Conservation (phyloP, 2,329 filamentous ascomycete genomes). For the Ampelomyces quisqualis region DNA sequence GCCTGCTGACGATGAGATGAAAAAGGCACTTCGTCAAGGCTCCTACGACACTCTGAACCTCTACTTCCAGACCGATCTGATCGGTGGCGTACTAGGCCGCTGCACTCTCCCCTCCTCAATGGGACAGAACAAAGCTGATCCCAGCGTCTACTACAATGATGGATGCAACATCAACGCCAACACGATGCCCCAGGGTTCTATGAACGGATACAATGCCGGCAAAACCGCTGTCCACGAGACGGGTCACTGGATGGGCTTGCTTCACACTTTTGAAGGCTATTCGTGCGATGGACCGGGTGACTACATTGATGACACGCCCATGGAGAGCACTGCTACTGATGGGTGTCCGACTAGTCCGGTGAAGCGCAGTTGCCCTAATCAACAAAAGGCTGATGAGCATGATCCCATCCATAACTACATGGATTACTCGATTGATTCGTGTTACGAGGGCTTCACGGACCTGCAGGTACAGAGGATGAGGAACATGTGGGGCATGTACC, state of each 20-base stretch:
- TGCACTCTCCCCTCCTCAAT: conserved; percentile 53
- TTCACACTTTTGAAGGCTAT: conserved; percentile 52
- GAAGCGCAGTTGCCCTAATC: conserved; percentile 55
- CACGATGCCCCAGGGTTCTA: conserved; percentile 56
- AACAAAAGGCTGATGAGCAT: conserved; percentile 34
- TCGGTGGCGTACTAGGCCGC: conserved; percentile 53
- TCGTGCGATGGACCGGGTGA: conserved; percentile 49
- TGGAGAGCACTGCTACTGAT: conserved; percentile 50
- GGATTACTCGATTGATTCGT: conserved; percentile 60
- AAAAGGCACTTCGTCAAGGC: conserved; percentile 55
- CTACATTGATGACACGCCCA: conserved; percentile 48
- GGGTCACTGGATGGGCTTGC: conserved; percentile 51
- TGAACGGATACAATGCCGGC: conserved; percentile 53
- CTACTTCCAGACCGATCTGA: conserved; percentile 60
- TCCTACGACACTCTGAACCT: conserved; percentile 58
- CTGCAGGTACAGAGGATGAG: conserved; percentile 55
- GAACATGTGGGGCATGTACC: conserved; percentile 53
- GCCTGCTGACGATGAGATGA: conserved; percentile 55
- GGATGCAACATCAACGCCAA: conserved; percentile 60
- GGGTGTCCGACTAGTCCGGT: conserved; percentile 53
- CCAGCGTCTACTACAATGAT: conserved; percentile 51
- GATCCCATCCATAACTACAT: conserved; percentile 62
- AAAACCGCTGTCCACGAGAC: conserved; percentile 53
- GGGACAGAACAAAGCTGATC: conserved; percentile 42
- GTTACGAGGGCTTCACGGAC: conserved; percentile 55